Base-by-base conservation (phyloP, 495 filamentous ascomycete genomes). In the Durotheca rogersii region DNA sequence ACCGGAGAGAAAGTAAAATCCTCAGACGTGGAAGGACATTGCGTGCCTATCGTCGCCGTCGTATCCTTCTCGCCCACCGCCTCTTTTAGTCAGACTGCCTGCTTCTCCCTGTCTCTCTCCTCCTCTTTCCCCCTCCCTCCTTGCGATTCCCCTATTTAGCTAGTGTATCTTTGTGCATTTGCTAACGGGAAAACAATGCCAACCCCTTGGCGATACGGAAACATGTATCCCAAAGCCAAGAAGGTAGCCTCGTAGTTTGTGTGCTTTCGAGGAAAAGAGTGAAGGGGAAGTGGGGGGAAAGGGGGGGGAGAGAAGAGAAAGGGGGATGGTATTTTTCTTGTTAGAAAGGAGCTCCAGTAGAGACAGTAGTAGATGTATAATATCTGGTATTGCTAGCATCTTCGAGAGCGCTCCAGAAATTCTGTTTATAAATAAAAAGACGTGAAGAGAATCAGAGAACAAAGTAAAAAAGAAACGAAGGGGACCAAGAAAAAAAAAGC, bases 341-440 rank as follows among this genome's bases (percentile, higher is more conserved):
- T n/a, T n/a, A n/a, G n/a, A n/a, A n/a, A n/a, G 32, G 53, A 48
- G 12, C 16, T 18, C 46, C 45, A 37, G 55, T 53, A 58, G 55
- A 41, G 49, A 58, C 55, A 40, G 55, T 49, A 50, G 29, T n/a
- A n/a, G n/a, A n/a, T n/a, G n/a, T n/a, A 41, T 21, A 49, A 48
- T 41, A 40, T 39, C n/a, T 48, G 38, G 29, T 49, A 48, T 53
- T 39, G 29, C 36, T 29, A 35, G 31, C 27, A 15, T 49, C 30
- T 33, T 47, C 43, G 39, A 12, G 23, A 33, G 43, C 20, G 34
- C 15, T 32, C 32, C 16, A 10, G 15, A 33, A 48, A 48, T 27
- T n/a, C 23, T 53, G 44, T 53, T n/a, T n/a, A n/a, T n/a, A n/a
- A n/a, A n/a, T n/a, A n/a, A n/a, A n/a, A n/a, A n/a, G n/a, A n/a